These are phyloP conservation scores for Sedum album DNA, from an alignment of 164 flowering plant species.

Conservation along the genomic window DNA sequence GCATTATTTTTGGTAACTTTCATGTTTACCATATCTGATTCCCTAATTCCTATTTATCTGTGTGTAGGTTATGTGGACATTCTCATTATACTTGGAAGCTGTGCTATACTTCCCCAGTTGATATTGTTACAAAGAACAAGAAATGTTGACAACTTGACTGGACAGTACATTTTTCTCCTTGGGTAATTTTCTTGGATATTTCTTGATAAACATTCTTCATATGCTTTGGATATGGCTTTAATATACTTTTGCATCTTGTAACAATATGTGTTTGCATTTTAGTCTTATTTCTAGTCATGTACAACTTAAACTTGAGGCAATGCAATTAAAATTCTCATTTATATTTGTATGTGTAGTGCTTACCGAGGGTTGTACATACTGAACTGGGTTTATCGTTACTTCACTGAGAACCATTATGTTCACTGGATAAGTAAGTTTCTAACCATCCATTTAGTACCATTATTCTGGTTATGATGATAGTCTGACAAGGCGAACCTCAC, in stretches of 20 bases:
- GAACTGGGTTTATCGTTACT: background rate
- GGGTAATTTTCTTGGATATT: slow-evolving; percentile 37
- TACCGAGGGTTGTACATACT: background rate
- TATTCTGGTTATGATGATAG: no score
- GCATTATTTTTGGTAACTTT: background rate
- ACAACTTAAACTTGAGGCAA: no score
- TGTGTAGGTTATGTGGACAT: slow-evolving; percentile 84
- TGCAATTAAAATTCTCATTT: background rate
- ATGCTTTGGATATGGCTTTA: background rate
- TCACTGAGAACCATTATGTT: background rate
- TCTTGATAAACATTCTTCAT: background rate
- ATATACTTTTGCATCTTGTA: background rate
- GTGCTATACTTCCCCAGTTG: slow-evolving; percentile 97
- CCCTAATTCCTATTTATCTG: no score
- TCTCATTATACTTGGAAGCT: slow-evolving; percentile 84
- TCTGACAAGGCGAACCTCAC: background rate
- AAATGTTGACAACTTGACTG: slow-evolving; percentile 92
- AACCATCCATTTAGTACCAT: background rate
- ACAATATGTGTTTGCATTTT: background rate
- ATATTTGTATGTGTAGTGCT: background rate
- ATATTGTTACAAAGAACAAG: slow-evolving; percentile 84
- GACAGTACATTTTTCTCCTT: slow-evolving; percentile 82
- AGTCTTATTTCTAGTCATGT: background rate
- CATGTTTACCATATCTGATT: background rate
- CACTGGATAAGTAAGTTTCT: background rate